Percentiles rank a stretch among this genome's conserved stretches.
Conservation (phyloP, 1,139 yeast species). For the Sugiyamaella grinbergsii region DNA sequence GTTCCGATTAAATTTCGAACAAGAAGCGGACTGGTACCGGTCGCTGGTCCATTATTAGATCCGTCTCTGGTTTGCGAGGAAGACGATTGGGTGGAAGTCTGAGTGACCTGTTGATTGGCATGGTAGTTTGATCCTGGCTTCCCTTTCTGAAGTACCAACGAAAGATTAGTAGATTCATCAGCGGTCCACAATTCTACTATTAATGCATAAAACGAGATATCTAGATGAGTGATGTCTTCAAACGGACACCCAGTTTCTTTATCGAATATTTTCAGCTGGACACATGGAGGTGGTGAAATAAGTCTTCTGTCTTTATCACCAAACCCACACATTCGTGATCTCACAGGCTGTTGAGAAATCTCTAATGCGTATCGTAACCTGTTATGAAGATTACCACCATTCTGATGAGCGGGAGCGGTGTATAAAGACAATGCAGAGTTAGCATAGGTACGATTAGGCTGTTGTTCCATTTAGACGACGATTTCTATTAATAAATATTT, state of each 20-base stretch:
- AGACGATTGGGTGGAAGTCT: too few species aligned
- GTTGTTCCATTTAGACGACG: constrained; percentile 12
- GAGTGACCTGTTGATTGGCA: too few species aligned
- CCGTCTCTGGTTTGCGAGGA: constrained; percentile 9
- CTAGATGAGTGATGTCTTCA: constrained; percentile 36
- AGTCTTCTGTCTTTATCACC: constrained; percentile 51
- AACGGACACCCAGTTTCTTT: constrained; percentile 34
- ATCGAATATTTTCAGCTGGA: constrained; percentile 41
- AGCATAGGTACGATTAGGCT: not conserved
- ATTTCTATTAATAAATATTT: constrained; percentile 2
- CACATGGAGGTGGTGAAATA: constrained; percentile 50
- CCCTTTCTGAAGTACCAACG: constrained; percentile 33
- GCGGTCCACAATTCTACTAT: constrained; percentile 46
- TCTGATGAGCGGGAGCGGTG: constrained; percentile 7
- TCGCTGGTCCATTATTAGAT: not conserved
- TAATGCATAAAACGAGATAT: constrained; percentile 41
- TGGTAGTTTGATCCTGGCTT: not conserved
- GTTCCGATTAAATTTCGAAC: constrained; percentile 48
- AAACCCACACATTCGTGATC: constrained; percentile 52
- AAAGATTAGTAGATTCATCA: constrained; percentile 42
- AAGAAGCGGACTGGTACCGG: not conserved
- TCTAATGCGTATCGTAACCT: constrained; percentile 33
- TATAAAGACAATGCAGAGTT: constrained; percentile 8
- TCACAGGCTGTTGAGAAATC: constrained; percentile 48
- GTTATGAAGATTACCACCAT: constrained; percentile 5